A percentile compares a stretch with the other conserved stretches of the same genome.
These are phyloP conservation scores for Eucalyptus lansdowneana DNA, from an alignment of 345 rosid genomes.

Conservation along the genomic window DNA sequence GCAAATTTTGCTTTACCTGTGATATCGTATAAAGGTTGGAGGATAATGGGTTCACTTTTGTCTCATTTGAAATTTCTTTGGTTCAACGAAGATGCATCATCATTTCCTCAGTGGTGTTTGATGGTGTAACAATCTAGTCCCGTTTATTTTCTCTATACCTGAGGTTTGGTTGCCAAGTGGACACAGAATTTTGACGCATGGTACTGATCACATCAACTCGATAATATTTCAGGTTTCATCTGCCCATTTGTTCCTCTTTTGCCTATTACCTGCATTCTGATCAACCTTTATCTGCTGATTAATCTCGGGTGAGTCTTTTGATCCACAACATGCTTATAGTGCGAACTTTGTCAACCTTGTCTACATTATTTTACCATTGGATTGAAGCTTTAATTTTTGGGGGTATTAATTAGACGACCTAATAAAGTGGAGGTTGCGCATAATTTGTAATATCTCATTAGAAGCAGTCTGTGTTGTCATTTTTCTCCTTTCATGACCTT, in stretches of 20 bases:
- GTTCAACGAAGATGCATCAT: background rate
- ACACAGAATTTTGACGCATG: background rate
- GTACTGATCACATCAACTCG: background rate
- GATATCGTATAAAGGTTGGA: background rate
- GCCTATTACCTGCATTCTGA: slow-evolving; percentile 71
- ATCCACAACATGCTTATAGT: background rate
- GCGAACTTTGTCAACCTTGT: background rate
- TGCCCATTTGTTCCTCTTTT: slow-evolving; percentile 96
- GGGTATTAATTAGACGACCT: background rate
- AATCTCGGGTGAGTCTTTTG: slow-evolving; percentile 75
- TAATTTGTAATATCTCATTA: background rate
- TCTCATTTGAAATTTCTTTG: background rate
- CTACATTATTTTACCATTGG: background rate
- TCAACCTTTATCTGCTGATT: slow-evolving; percentile 79
- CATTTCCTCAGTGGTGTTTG: background rate
- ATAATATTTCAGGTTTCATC: slow-evolving; percentile 47
- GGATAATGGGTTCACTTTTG: background rate
- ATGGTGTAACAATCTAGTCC: background rate
- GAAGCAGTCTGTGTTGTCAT: background rate
- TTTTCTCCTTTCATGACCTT: background rate
- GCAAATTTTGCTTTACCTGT: too few species aligned
- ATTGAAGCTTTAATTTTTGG: background rate
- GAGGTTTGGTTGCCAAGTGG: background rate
- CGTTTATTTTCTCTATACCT: background rate
- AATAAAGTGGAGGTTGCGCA: accelerated